Conservation (phyloP, 2,329 filamentous ascomycete genomes). For the Lasiodiplodia theobromae region DNA sequence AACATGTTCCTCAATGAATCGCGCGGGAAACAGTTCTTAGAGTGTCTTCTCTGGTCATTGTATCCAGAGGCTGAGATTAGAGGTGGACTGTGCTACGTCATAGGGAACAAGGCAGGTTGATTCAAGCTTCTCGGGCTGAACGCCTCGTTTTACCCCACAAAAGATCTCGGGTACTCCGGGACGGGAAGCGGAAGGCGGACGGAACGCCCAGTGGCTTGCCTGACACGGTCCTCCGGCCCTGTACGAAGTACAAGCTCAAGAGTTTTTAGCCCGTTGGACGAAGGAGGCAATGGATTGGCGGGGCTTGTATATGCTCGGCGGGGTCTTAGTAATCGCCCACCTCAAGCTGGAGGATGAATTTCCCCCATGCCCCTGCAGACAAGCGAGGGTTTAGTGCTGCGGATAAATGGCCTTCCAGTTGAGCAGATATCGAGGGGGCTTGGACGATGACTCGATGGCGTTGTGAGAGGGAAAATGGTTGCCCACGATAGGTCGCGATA, state of each 20-base stretch:
- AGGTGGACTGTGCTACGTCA: background rate
- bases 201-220: background rate
- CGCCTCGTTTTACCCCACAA: slow-evolving; percentile 12
- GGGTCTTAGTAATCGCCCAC: background rate
- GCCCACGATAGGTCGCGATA: background rate
- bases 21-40: no score
- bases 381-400: no score
- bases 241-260: background rate
- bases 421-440: background rate
- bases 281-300: background rate
- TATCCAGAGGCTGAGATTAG: no score
- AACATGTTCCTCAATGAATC: no score
- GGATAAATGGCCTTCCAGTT: no score
- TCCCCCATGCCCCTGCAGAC: background rate
- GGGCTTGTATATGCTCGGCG: no score
- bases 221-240: background rate
- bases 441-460: slow-evolving; percentile 14
- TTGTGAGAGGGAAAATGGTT: slow-evolving; percentile 15
- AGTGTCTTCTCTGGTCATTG: no score
- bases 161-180: background rate
- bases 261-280: background rate
- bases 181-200: background rate
- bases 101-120: background rate
- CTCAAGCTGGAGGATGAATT: background rate
- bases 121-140: slow-evolving; percentile 21